phyloP scores from a whole-genome alignment of 2,329 filamentous ascomycete species.

The Colletotrichum falcatum region DNA sequence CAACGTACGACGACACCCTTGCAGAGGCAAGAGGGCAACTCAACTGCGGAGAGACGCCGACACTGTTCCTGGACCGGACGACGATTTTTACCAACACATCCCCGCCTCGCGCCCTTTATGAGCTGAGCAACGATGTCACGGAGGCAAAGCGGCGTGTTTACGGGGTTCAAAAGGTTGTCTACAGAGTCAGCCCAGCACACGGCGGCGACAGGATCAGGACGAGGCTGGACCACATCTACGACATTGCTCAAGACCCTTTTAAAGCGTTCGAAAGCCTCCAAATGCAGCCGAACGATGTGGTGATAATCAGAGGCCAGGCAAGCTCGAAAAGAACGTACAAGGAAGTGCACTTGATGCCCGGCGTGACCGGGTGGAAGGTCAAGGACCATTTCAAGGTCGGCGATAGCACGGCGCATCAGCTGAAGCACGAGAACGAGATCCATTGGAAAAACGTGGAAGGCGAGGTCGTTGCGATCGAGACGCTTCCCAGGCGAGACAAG shows the following conservation, averaged over 20 bases:
- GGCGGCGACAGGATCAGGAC: slow-evolving; percentile 41
- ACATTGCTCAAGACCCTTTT: slow-evolving; percentile 42
- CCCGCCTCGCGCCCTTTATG: slow-evolving; percentile 43
- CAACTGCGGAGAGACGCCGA: slow-evolving; percentile 31
- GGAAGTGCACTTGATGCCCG: slow-evolving; percentile 41
- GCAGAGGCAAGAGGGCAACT: slow-evolving; percentile 7
- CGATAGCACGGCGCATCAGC: slow-evolving; percentile 39
- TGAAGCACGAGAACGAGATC: slow-evolving; percentile 44
- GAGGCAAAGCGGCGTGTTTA: slow-evolving; percentile 42
- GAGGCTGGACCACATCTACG: slow-evolving; percentile 48
- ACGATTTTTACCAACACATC: slow-evolving; percentile 33
- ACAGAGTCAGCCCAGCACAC: slow-evolving; percentile 39
- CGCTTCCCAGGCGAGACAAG: slow-evolving; percentile 41
- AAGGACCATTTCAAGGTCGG: slow-evolving; percentile 44
- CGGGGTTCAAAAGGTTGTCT: slow-evolving; percentile 46
- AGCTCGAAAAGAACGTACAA: slow-evolving; percentile 43
- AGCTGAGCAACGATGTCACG: slow-evolving; percentile 44
- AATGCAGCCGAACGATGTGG: neutral
- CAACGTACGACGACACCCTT: slow-evolving; percentile 30
- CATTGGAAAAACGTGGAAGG: slow-evolving; percentile 45
- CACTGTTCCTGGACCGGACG: slow-evolving; percentile 20
- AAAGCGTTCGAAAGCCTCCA: slow-evolving; percentile 1
- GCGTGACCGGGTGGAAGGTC: slow-evolving; percentile 43
- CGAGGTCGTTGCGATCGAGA: slow-evolving; percentile 45
- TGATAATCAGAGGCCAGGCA: slow-evolving; percentile 43